Base-by-base conservation (phyloP, 2,329 filamentous ascomycete species). In the Colletotrichum destructivum region DNA sequence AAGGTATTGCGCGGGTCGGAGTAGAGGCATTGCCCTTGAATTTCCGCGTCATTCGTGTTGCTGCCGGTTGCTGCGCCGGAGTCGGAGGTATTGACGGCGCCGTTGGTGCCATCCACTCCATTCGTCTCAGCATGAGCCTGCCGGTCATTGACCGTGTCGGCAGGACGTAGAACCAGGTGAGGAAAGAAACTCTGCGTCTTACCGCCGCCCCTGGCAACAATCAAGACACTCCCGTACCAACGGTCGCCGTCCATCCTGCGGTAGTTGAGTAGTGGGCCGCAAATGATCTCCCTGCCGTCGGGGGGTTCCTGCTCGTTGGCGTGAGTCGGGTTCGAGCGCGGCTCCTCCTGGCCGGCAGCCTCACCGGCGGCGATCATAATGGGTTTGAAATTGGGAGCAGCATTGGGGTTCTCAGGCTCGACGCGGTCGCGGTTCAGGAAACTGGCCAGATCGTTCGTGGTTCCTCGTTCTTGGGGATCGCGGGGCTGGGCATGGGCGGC, bases 171-270 rank as follows among this genome's bases (percentile, higher is more conserved):
- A 21, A 83, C 82, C 75, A 96, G 81, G 35, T 86, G 85, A 51
- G 97, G 90, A 73, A 88, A 84, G 63, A 85, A 80, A 1, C 88
- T 87, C 73, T 89, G 88, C 23, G 85, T 84, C 77, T 89, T 82
- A 70, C 88, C 90, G 31, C 93, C 93, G 5, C 94, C 93, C 62
- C 88, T 91, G 18, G 92, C 93, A 63, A 98, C 94, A 61, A 98
- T 84, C 76, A 98, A 84, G 9, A 97, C 93, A 80, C 94, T 97
- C 69, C 96, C 95, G 76, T 93, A 86, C 95, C 96, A 98, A 51
- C 82, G 83, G 49, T 85, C 85, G 38, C 87, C 88, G 76, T 92
- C 89, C 89, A 93, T 95, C 77, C 89, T 89, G 74, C 92, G 88
- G 81, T 95, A 96, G 82, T 96, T 96, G 73, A 96, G 83, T 74